Evolutionary conservation across 23 red algal species (phyloP), one percentile per base, ranked within the genome.

Genomic region (Cyanidiococcus yangmingshanensis): DNA sequence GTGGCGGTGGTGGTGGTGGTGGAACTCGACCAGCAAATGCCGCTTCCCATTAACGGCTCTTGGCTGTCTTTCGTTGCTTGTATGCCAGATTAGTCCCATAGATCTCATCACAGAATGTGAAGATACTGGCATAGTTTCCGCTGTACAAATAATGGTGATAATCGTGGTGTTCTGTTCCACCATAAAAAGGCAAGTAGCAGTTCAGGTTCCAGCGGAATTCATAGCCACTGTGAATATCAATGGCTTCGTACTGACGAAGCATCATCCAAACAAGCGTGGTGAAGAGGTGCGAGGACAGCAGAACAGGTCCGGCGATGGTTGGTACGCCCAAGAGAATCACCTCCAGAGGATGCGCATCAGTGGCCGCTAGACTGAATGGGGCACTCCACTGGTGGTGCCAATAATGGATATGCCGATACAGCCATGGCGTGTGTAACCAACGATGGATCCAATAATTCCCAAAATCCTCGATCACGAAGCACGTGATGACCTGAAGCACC

Each of bases 371-470:
- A 24, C 58, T 76, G 77, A 79, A 86, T 37, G 83, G 83, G 38
- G 83, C 37, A 38, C 37, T 86, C 50, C 68, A 75, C 40, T 86
- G 57, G 30, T 86, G 83, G 30, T 86, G 83, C 45, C 59, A 68
- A 24, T 2, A 79, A 39, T 86, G 83, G 39, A 86, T 76, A 18
- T 79, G 58, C 12, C 68, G 58, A 67, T 86, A 86, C 21, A 68
- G 37, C 83, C 83, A 86, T 16, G 75, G 32, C 37, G 83, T 79
- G 59, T 86, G 83, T 39, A 86, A 76, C 83, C 83, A 86, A 2
- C 83, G 83, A 35, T 86, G 83, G 63, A 86, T 58, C 83, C 83
- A 86, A 39, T 86, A 86, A 75, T 86, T 86, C 0, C 58, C 57
- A 59, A 79, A 86, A 31, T 86, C 83, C 77, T 86, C 83, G 1